phyloP scores from a whole-genome alignment of 2,329 filamentous ascomycete species.

The Ilyonectria destructans region DNA sequence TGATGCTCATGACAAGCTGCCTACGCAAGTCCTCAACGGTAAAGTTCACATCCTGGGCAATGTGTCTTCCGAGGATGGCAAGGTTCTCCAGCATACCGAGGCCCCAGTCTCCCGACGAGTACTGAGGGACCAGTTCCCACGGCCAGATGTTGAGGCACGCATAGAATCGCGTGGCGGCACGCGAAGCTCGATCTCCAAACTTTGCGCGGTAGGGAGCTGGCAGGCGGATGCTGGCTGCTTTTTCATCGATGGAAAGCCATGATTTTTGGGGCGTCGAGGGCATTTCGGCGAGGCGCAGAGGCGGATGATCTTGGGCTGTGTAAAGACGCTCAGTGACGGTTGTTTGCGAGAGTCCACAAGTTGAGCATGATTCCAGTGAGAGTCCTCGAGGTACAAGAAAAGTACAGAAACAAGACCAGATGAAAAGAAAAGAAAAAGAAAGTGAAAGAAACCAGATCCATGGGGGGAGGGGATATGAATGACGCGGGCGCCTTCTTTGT shows the following conservation, averaged over 20 bases:
- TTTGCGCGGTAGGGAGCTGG: background rate
- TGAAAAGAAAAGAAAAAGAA: no score
- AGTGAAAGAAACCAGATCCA: no score
- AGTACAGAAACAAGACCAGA: no score
- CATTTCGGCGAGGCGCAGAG: background rate
- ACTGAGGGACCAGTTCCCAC: background rate
- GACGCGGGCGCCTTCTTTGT: no score
- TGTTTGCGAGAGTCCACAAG: background rate
- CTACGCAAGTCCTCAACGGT: background rate
- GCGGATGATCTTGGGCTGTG: background rate
- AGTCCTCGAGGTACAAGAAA: no score
- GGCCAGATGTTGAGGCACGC: slow-evolving; percentile 7
- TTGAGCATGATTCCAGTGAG: background rate
- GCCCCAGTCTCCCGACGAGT: background rate
- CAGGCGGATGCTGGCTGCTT: background rate
- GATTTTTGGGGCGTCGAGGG: background rate
- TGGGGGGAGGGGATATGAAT: no score
- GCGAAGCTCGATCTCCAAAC: background rate
- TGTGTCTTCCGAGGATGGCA: background rate
- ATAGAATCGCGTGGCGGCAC: background rate
- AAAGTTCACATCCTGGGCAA: background rate
- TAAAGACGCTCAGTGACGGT: no score
- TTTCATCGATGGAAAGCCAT: background rate
- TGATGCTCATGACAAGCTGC: background rate
- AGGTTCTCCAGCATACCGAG: background rate